Conservation (phyloP, 2,329 filamentous ascomycete genomes). For the Cladosporium cucumerinum region DNA sequence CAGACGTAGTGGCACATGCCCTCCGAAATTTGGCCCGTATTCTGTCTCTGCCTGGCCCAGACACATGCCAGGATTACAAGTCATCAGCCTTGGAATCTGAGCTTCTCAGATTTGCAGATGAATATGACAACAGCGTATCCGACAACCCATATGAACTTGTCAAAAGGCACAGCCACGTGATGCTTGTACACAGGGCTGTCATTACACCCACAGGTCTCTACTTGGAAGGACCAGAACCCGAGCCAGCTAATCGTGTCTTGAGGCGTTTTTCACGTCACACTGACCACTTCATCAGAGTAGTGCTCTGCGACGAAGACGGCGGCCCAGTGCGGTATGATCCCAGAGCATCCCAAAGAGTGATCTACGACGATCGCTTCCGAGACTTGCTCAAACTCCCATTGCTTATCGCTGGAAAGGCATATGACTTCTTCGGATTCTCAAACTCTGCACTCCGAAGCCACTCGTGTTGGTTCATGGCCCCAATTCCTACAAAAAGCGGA, state of each 20-base stretch:
- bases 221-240: conserved; percentile 50
- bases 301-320: conserved; percentile 72
- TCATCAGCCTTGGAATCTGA: conserved; percentile 39
- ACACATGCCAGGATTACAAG: conserved; percentile 42
- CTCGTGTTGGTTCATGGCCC: conserved; percentile 64
- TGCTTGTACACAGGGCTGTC: conserved; percentile 34
- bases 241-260: conserved; percentile 67
- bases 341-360: conserved; percentile 44
- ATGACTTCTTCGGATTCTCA: conserved; percentile 71
- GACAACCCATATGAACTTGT: conserved; percentile 33
- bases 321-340: conserved; percentile 59
- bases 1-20: conserved; percentile 39
- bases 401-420: conserved; percentile 59
- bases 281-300: conserved; percentile 66
- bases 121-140: conserved; percentile 28
- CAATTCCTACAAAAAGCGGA: conserved; percentile 30
- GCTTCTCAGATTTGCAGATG: conserved; percentile 43
- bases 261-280: conserved; percentile 60
- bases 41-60: conserved; percentile 52
- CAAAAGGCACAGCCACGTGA: conserved; percentile 34
- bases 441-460: conserved; percentile 73
- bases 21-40: conserved; percentile 52
- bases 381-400: conserved; percentile 58
- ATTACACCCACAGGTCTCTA: conserved; percentile 42
- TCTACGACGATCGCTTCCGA: conserved; percentile 60